Evolutionary conservation across 2,329 filamentous ascomycete species (phyloP).

Genomic region (Stachybotrys chartarum): DNA sequence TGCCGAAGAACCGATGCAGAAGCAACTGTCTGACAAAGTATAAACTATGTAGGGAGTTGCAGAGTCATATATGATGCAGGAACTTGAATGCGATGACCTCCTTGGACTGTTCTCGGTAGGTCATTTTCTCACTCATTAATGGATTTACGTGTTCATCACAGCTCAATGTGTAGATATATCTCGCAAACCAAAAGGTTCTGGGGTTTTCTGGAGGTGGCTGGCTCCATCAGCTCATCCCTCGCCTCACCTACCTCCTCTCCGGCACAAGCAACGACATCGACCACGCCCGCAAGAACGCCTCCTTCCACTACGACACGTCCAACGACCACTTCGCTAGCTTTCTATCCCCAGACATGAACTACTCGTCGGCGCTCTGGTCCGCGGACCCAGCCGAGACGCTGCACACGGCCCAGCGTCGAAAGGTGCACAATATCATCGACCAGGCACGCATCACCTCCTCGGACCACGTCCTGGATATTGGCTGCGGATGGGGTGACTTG

Average conservation of each 20-base stretch:
- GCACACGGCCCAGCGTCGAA: conserved; percentile 60
- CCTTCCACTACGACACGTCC: conserved; percentile 8
- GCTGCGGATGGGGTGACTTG: conserved; percentile 69
- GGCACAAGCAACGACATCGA: conserved; percentile 1
- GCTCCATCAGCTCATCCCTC: conserved; percentile 1
- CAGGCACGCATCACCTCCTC: conserved; percentile 54
- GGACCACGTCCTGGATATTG: conserved; percentile 69
- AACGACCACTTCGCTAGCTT: conserved; percentile 7
- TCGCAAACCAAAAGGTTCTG: conserved; percentile 1
- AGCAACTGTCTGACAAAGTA: background rate
- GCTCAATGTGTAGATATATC: conserved; percentile 1
- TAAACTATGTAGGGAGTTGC: conserved; percentile 4
- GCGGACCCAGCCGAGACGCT: conserved; percentile 43
- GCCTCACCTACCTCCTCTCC: conserved; percentile 1
- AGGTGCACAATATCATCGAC: conserved; percentile 58
- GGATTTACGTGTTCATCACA: background rate
- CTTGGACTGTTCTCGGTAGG: conserved; percentile 5
- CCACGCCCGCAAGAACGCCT: conserved; percentile 3
- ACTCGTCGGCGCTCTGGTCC: conserved; percentile 8
- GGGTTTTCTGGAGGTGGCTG: conserved; percentile 1
- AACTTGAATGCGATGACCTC: conserved; percentile 7
- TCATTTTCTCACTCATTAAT: background rate
- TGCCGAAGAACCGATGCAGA: background rate
- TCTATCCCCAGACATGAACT: conserved; percentile 8
- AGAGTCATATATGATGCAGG: conserved; percentile 8